A percentile compares a stretch with the other conserved stretches of the same genome.
Evolutionary conservation across 163 green algal species (phyloP).

Genomic region (Scenedesmus sp.): DNA sequence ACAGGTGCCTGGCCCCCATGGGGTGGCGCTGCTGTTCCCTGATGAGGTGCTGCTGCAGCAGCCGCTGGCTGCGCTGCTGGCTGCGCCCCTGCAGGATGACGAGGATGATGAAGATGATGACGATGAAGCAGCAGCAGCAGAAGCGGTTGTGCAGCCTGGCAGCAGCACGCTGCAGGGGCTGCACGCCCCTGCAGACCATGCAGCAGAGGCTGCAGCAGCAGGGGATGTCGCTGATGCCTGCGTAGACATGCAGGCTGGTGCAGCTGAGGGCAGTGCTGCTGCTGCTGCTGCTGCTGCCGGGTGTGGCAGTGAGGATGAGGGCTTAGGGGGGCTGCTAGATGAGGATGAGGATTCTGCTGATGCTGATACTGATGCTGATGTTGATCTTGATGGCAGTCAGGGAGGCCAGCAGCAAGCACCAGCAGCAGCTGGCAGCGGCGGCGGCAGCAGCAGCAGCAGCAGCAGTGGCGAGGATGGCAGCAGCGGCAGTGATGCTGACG

Average conservation of each 20-base stretch:
- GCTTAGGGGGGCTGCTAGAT: background rate
- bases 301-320: background rate
- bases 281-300: background rate
- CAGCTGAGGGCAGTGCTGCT: background rate
- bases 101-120: conserved; percentile 25
- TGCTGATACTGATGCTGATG: background rate
- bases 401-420: background rate
- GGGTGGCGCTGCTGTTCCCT: conserved; percentile 23
- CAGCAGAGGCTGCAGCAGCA: background rate
- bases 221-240: too few relatives aligned
- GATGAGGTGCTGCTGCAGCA: conserved; percentile 16
- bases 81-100: background rate
- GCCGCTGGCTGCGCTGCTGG: conserved; percentile 30
- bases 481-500: background rate
- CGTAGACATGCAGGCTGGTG: too few relatives aligned
- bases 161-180: background rate
- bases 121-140: background rate
- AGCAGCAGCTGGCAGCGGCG: background rate
- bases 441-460: conserved; percentile 1
- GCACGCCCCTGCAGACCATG: background rate
- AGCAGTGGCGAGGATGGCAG: background rate
- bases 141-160: background rate
- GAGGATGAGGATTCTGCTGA: background rate
- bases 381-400: too few relatives aligned
- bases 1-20: conserved; percentile 1